Conservation (phyloP, 441 rosid species). For the Gossypium trilobum region DNA sequence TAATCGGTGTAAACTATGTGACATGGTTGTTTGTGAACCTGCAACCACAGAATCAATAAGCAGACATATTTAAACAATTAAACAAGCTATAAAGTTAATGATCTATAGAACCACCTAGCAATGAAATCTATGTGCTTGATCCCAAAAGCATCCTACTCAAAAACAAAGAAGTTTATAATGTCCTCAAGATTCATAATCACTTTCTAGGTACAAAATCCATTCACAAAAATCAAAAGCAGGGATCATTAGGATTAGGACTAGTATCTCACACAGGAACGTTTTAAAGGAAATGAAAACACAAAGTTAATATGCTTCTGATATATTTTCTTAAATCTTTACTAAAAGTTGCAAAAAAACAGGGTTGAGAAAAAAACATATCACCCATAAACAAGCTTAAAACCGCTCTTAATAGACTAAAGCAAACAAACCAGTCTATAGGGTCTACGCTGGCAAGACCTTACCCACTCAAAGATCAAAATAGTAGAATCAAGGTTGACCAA, state of each 20-base stretch:
- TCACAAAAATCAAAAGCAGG: conserved; percentile 2
- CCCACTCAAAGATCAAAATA: neutral
- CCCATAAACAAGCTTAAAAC: neutral
- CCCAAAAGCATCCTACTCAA: neutral
- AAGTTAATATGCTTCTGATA: neutral
- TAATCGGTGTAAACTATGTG: conserved; percentile 97
- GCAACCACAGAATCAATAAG: conserved; percentile 21
- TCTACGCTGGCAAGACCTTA: neutral
- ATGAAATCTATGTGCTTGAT: neutral
- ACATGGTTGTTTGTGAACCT: conserved; percentile 97
- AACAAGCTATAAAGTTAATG: conserved; percentile 7
- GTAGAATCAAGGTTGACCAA: neutral
- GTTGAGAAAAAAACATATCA: neutral
- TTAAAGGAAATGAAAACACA: neutral
- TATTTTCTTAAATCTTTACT: neutral
- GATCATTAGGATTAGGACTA: neutral
- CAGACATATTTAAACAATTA: conserved; percentile 9
- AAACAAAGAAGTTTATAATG: neutral
- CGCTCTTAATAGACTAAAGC: neutral
- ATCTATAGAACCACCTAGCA: neutral
- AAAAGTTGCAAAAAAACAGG: neutral
- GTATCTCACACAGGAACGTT: neutral
- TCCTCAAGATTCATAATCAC: neutral
- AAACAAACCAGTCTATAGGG: neutral
- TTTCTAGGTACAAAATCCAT: neutral